Base-by-base conservation (phyloP, 495 filamentous ascomycete species). In the Neurospora tetrasperma region DNA sequence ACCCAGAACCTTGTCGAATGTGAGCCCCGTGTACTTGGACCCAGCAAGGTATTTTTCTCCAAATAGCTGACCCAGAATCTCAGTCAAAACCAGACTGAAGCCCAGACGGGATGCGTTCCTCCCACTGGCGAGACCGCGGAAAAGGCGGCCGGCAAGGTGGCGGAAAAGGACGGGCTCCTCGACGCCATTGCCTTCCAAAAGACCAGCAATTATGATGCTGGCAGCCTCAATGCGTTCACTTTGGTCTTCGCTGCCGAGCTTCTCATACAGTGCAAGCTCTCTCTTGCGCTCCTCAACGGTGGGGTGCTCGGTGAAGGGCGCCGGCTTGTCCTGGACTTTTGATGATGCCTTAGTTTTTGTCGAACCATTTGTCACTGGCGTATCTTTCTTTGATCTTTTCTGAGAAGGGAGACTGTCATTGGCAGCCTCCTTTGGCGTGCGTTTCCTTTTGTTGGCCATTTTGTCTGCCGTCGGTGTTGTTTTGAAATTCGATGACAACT, bases 31-130 rank as follows among this genome's bases (percentile, higher is more conserved):
- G 71, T 89, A 87, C 72, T 84, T 85, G 27, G 78, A 78, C 41
- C 73, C 54, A 14, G 79, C 79, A 39, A 85, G 73, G 31, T 82
- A 79, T 71, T 84, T 80, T 38, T 82, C 69, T 2, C 85, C 86
- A 75, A 86, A 86, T n/a, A 92, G 77, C 77, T 91, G 88, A 1
- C 85, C 84, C 46, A 96, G 78, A 71, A 97, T 84, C 81, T 98
- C 95, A 0, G 94, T 92, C 75, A 98, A 81, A 2, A 95, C 94
- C 72, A 97, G 84, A 44, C 93, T 96, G 79, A 96, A 98, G n/a
- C 96, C 96, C 72, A 94, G 82, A 38, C 96, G 87, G 41, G 95
- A 93, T 16, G 92, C 94, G 83, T 97, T 97, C 31, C 93, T 88
- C 62, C 94, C 91, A 78, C 94, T 97, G 71, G 94, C 93, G 38